Evolutionary conservation across 306 rosid species (phyloP), one percentile per base, ranked within the genome.

Genomic region (Heteromeles arbutifolia): DNA sequence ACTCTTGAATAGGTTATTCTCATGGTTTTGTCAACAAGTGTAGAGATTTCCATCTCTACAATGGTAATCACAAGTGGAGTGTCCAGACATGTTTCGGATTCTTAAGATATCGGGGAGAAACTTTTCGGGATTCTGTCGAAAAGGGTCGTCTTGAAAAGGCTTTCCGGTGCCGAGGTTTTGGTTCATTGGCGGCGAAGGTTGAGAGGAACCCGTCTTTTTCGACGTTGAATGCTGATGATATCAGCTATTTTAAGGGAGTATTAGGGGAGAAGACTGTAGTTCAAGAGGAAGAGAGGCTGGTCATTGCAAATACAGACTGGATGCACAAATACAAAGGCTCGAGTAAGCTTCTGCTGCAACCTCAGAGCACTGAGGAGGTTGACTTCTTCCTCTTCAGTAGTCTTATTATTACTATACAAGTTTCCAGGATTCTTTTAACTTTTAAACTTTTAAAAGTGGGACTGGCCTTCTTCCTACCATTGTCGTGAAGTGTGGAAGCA

Each of bases 301-400:
- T 17, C 18, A 59, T 77, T 80, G 96, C 91, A n/a, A 94, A 94
- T 76, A 84, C 90, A 52, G 98, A 94, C 80, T 94, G 98, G 98
- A 67, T 94, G 97, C 83, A 82, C 28, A 94, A 94, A 76, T 94
- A 85, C 50, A 88, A 82, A 85, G 98, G 98, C 48, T 85, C 91
- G 22, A 92, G 98, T 78, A 86, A 86, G 81, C 93, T 92, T 66
- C 75, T 94, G 72, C 85, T 94, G 53, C 91, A 71, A 48, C 98
- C 98, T 53, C 86, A 76, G 62, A 85, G 67, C 91, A 89, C 97
- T 48, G 88, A 88, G 53, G 96, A 94, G 97, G 97, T 94, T 68
- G 63, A 61, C 14, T 66, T 83, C 72, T 79, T 73, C 32, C 28
- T 31, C 28, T 59, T 31, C 9, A 4, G 31, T 29, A 59, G 65